Percentiles rank a stretch among this genome's conserved stretches.
Conservation (phyloP, 2,329 filamentous ascomycete species). For the Aspergillus sp. region DNA sequence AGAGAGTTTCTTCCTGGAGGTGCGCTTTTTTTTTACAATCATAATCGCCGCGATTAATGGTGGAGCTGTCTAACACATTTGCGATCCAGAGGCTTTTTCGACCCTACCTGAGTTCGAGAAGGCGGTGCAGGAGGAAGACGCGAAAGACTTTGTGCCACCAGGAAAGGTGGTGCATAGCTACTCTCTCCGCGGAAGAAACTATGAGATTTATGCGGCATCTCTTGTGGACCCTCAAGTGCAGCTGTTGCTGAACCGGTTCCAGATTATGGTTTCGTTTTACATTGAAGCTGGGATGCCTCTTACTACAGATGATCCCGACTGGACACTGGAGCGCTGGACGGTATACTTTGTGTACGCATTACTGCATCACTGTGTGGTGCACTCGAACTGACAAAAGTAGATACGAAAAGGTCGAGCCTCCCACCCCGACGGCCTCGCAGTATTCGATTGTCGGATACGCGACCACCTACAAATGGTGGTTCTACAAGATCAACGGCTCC, state of each 20-base stretch:
- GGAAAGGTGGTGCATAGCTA: constrained; percentile 72
- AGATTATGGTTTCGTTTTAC: constrained; percentile 81
- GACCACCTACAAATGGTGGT: constrained; percentile 86
- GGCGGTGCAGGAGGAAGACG: constrained; percentile 53
- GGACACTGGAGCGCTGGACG: constrained; percentile 80
- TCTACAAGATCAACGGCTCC: constrained; percentile 46
- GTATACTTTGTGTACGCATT: constrained; percentile 77
- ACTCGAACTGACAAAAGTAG: constrained; percentile 34
- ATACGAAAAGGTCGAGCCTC: constrained; percentile 59
- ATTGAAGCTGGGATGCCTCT: constrained; percentile 91
- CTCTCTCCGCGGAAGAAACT: constrained; percentile 64
- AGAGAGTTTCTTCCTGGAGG: constrained; percentile 70
- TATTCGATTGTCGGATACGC: constrained; percentile 89
- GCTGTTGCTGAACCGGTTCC: constrained; percentile 76
- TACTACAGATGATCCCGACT: constrained; percentile 71
- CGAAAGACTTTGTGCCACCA: constrained; percentile 68
- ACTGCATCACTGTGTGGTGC: background rate
- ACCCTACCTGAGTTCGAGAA: constrained; percentile 65
- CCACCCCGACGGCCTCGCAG: constrained; percentile 55
- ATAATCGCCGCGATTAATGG: background rate
- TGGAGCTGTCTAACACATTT: constrained; percentile 12
- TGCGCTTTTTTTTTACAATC: constrained; percentile 41
- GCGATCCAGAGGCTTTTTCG: constrained; percentile 66
- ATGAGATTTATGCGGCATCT: constrained; percentile 83
- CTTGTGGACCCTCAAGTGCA: constrained; percentile 72